These are phyloP conservation scores for Oryza punctata DNA, from an alignment of 176 grass and related monocot species.

Conservation along the genomic window DNA sequence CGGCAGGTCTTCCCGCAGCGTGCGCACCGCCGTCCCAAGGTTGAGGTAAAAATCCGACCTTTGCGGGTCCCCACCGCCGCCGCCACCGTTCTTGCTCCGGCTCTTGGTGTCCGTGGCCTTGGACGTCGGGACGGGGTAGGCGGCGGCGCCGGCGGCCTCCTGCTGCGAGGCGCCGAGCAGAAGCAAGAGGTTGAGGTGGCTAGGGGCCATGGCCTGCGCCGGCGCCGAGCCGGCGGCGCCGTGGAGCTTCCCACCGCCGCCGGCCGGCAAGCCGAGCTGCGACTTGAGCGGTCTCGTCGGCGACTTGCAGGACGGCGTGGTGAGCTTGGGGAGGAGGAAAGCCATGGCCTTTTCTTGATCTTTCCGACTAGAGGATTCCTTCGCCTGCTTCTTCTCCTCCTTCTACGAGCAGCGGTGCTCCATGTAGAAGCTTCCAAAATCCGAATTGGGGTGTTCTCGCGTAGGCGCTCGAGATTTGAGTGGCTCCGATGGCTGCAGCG, in stretches of 20 bases:
- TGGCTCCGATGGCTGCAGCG: conserved; percentile 54
- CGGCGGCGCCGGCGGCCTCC: conserved; percentile 29
- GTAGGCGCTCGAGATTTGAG: conserved; percentile 42
- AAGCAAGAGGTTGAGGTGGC: conserved; percentile 42
- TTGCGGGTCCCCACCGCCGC: conserved; percentile 47
- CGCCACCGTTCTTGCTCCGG: background rate
- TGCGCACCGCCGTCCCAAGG: conserved; percentile 83
- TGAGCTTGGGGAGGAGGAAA: conserved; percentile 90
- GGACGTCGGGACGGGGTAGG: conserved; percentile 12
- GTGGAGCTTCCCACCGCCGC: conserved; percentile 42
- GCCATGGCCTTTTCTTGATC: conserved; percentile 46
- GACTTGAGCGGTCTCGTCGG: conserved; percentile 50
- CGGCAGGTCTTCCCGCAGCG: conserved; percentile 88
- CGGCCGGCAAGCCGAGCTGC: conserved; percentile 26
- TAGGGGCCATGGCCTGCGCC: conserved; percentile 26
- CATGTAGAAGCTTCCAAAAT: conserved; percentile 47
- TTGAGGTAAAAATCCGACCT: conserved; percentile 95
- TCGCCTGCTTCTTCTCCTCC: background rate
- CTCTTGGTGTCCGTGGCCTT: conserved; percentile 41
- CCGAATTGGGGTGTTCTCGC: conserved; percentile 21
- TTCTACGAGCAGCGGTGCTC: conserved; percentile 20
- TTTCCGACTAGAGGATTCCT: background rate
- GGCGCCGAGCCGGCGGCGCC: too few relatives aligned
- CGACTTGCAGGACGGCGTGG: conserved; percentile 55
- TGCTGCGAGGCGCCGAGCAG: conserved; percentile 53